Base-by-base conservation (phyloP, 2,329 filamentous ascomycete species). In the Teratosphaeria gauchensis region DNA sequence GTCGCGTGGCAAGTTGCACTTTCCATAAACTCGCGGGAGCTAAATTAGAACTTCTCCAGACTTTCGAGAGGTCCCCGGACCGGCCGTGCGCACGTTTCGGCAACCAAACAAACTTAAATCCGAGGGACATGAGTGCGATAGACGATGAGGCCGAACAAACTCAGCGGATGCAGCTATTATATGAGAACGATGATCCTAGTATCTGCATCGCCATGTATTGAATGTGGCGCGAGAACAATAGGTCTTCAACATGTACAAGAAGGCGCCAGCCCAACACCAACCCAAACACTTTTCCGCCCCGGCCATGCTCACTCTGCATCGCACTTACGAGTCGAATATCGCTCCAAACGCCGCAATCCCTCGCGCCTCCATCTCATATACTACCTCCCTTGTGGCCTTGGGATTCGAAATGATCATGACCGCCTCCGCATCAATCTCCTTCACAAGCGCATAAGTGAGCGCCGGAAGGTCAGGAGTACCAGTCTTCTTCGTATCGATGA, bases 381-480 rank as follows among this genome's bases (percentile, higher is more conserved):
- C 86, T 1, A 90, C 78, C 74, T 82, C 83, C 66, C 79, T 80
- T 19, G 87, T 90, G 35, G 89, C 79, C 58, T 74, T 79, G 59
- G 85, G 82, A 69, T 90, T 91, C 58, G 84, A 84, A 66, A 91
- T 86, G 60, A 90, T 80, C 67, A 89, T 85, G 42, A 90, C 85
- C 2, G 86, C 88, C 76, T 90, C 87, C 1, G 80, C 79, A 0
- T 73, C 63, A 30, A 75, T 75, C 33, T 79, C 71, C 54, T 65
- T 66, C 54, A 74, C 75, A 56, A 85, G 74, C 8, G 76, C 72
- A 65, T 81, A 84, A 46, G 80, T 77, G 53, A 83, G 75, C 12
- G 76, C 76, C 31, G 86, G 66, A 69, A 88, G 80, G 68, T 89
- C 82, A 2, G 84, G 80, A 6, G 86, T 77, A 0, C 84, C 85